Evolutionary conservation across 106 monocot genomes (phyloP).

Genomic region (Dendrobium nobile): DNA sequence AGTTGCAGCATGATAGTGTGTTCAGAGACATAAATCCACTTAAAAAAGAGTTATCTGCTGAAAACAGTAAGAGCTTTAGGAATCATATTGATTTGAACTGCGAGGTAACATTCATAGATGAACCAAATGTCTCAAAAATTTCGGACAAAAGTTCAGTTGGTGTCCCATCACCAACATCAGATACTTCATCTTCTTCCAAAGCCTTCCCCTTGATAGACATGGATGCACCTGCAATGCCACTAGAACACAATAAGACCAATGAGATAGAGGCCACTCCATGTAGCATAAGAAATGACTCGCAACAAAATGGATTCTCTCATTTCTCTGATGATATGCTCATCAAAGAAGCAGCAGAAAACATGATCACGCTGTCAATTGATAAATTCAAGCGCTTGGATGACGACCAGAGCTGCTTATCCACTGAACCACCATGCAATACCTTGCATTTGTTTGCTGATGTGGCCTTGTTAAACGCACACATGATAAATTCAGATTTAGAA

Average conservation of each 20-base stretch:
- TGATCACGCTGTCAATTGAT: conserved; percentile 31
- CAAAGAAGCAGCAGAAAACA: conserved; percentile 39
- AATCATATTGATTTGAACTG: conserved; percentile 45
- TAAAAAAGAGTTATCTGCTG: background rate
- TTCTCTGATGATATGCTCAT: conserved; percentile 2
- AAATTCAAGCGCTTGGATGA: background rate
- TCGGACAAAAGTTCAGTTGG: conserved; percentile 4
- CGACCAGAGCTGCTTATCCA: background rate
- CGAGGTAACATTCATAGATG: conserved; percentile 7
- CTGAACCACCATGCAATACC: conserved; percentile 3
- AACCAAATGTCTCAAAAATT: background rate
- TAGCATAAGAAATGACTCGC: background rate
- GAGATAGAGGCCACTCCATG: background rate
- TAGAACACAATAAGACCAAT: background rate
- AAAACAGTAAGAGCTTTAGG: background rate
- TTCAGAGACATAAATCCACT: background rate
- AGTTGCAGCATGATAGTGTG: background rate
- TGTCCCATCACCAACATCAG: background rate
- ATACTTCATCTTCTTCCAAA: conserved; percentile 11
- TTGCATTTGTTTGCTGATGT: conserved; percentile 59
- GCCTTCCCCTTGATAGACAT: conserved; percentile 20
- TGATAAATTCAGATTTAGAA: background rate
- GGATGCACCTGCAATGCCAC: conserved; percentile 13
- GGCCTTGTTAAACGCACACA: conserved; percentile 8
- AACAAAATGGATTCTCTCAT: conserved; percentile 2